Conservation (phyloP, 1,284 basidiomycete genomes). For the Lentinula novae-zelandiae region DNA sequence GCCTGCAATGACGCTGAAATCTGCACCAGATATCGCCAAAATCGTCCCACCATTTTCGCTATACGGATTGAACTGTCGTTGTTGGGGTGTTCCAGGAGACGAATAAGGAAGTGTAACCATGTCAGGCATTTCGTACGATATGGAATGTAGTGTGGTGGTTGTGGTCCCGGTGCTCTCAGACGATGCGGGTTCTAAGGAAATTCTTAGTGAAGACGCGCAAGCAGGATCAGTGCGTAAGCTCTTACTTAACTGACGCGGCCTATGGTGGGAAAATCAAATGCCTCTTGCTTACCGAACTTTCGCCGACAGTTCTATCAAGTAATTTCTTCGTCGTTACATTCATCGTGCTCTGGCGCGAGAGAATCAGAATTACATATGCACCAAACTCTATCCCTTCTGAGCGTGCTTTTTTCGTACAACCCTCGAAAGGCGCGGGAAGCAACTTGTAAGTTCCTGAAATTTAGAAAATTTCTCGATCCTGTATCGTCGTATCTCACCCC, state of each 20-base stretch:
- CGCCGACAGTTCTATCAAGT: background rate
- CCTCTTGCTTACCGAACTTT: background rate
- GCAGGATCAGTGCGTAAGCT: background rate
- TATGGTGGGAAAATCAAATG: background rate
- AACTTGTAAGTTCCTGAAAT: background rate
- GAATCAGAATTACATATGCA: background rate
- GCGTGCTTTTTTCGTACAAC: background rate
- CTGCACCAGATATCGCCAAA: slow-evolving; percentile 88
- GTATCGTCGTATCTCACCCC: slow-evolving; percentile 5
- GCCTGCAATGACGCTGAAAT: slow-evolving; percentile 91
- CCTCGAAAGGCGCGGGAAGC: background rate
- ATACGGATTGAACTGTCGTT: slow-evolving; percentile 82
- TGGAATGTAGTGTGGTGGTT: background rate
- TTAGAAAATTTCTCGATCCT: background rate
- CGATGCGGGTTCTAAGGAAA: background rate
- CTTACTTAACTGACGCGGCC: slow-evolving; percentile 5
- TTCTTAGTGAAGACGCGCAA: background rate
- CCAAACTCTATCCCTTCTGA: background rate
- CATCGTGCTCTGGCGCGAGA: background rate
- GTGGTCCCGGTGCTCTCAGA: background rate
- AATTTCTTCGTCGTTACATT: background rate
- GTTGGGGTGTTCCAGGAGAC: slow-evolving; percentile 36
- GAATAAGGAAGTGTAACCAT: slow-evolving; percentile 32
- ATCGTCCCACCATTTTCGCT: slow-evolving; percentile 91
- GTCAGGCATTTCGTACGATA: slow-evolving; percentile 19